Conservation (phyloP, 345 rosid genomes). For the Hevea brasiliensis region DNA sequence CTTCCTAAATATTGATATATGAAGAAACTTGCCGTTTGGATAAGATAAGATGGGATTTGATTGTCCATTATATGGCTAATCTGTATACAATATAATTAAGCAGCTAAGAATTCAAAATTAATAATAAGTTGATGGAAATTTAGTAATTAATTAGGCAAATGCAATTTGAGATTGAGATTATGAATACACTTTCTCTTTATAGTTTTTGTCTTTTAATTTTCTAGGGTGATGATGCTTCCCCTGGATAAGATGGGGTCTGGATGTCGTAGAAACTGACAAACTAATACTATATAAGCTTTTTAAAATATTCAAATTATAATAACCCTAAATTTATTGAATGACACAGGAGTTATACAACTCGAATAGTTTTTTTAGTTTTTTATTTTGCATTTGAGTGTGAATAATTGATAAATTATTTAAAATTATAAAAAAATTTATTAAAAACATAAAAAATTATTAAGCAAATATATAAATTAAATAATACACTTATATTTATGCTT, state of each 20-base stretch:
- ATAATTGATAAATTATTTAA: no score
- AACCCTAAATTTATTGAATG: no score
- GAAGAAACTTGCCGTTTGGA: conserved; percentile 3
- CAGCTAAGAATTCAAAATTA: not conserved
- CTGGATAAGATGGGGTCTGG: conserved; percentile 17
- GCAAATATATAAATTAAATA: no score
- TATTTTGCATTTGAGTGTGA: no score
- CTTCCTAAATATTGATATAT: not conserved
- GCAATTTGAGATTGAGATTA: not conserved
- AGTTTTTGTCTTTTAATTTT: no score
- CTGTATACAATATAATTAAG: not conserved
- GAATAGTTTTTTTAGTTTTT: no score
- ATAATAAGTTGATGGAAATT: not conserved
- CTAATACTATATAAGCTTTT: not conserved
- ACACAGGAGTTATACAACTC: no score
- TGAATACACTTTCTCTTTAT: not conserved
- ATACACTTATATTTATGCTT: no score
- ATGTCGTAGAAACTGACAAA: not conserved
- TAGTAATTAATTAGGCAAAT: not conserved
- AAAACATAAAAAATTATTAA: no score
- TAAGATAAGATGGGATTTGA: conserved; percentile 10
- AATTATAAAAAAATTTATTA: no score
- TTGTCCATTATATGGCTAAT: not conserved
- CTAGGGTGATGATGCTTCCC: not conserved
- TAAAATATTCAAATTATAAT: conserved; percentile 6